phyloP scores from a whole-genome alignment of 2,329 filamentous ascomycete species.

The Aspergillus japonicus region DNA sequence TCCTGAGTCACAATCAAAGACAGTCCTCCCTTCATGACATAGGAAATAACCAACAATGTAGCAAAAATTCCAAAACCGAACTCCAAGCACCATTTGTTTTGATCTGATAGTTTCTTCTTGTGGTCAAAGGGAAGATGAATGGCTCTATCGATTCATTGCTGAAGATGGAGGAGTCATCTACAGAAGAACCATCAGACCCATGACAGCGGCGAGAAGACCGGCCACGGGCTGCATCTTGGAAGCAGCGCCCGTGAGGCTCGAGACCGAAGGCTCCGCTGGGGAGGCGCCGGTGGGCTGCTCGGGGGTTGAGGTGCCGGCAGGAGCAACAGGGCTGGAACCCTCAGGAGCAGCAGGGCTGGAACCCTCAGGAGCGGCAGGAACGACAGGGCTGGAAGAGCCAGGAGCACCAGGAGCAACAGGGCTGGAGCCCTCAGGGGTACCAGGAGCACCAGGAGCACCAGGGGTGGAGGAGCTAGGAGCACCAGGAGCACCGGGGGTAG shows the following conservation, averaged over 20 bases:
- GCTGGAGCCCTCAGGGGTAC: not conserved
- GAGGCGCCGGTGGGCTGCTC: constrained; percentile 9
- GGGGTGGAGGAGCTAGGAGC: constrained; percentile 9
- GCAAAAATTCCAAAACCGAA: not conserved
- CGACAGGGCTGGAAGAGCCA: constrained; percentile 6
- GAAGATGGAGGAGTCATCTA: constrained; percentile 24
- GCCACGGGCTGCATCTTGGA: constrained; percentile 35
- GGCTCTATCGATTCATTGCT: not conserved
- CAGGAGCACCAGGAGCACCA: constrained; percentile 7
- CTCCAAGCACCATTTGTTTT: not conserved
- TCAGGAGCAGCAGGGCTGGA: not conserved
- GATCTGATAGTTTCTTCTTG: not conserved
- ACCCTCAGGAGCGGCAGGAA: constrained; percentile 5
- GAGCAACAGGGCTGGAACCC: not conserved
- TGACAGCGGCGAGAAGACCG: constrained; percentile 38
- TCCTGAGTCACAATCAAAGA: not conserved
- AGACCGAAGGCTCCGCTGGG: constrained; percentile 4
- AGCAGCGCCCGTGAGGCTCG: constrained; percentile 37
- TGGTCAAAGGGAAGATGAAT: not conserved
- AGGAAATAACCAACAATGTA: not conserved
- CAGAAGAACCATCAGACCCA: constrained; percentile 40
- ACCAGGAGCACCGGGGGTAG: constrained; percentile 1
- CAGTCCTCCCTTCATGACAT: not conserved
- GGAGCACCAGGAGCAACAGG: constrained; percentile 4
- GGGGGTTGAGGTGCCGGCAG: constrained; percentile 6